A percentile compares a stretch with the other conserved stretches of the same genome.
These are phyloP conservation scores for Amanita fuliginea DNA, from an alignment of 768 basidiomycete species.

Conservation along the genomic window DNA sequence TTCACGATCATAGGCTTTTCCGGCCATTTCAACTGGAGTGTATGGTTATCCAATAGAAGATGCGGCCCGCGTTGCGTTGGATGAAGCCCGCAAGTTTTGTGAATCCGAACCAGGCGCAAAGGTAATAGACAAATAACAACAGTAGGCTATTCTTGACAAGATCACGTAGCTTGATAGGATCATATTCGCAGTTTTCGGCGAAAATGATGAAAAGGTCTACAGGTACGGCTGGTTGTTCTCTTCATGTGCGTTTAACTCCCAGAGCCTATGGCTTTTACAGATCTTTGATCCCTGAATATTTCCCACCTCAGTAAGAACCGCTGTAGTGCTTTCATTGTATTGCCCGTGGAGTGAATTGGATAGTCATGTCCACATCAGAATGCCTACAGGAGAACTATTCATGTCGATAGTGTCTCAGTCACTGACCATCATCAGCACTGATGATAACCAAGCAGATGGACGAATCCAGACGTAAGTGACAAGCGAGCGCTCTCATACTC, in stretches of 20 bases:
- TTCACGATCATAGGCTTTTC: slow-evolving; percentile 49
- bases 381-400: too few relatives aligned
- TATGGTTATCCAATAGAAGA: slow-evolving; percentile 70
- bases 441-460: too few relatives aligned
- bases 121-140: slow-evolving; percentile 16
- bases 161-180: slow-evolving; percentile 48
- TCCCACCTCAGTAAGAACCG: slow-evolving; percentile 27
- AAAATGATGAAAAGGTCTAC: slow-evolving; percentile 53
- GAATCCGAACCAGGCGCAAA: slow-evolving; percentile 40
- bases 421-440: too few relatives aligned
- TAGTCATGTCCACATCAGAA: background rate
- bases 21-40: slow-evolving; percentile 68
- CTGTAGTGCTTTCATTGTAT: background rate
- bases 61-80: slow-evolving; percentile 63
- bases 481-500: too few relatives aligned
- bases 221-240: slow-evolving; percentile 32
- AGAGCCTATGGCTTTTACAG: slow-evolving; percentile 10
- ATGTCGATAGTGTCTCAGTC: too few relatives aligned
- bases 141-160: background rate
- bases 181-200: slow-evolving; percentile 66
- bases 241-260: too few relatives aligned
- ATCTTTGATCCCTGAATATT: slow-evolving; percentile 51
- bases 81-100: slow-evolving; percentile 42
- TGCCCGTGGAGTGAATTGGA: background rate
- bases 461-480: too few relatives aligned